Evolutionary conservation across 2,329 filamentous ascomycete species (phyloP), one percentile per base, ranked within the genome.

Genomic region (Tolypocladium pustulatum): DNA sequence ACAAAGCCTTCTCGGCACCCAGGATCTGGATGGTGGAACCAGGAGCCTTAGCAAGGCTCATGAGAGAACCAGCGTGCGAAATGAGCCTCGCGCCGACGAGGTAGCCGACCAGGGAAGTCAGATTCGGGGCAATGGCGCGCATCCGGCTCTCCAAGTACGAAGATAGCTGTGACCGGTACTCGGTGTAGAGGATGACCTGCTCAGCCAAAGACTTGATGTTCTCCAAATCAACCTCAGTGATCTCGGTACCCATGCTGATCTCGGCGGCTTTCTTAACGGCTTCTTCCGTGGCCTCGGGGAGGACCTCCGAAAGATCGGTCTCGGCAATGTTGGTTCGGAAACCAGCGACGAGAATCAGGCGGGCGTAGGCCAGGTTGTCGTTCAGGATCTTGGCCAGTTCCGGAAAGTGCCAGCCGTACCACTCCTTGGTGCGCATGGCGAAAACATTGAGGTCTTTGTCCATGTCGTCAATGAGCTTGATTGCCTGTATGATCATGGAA

Each of bases 361-460:
- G 88, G 61, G 92, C 87, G 73, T 96, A 99, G 64, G 92, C 92
- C 62, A 96, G 79, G 77, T 99, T 99, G 81, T 99, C 94, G 75
- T 95, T 95, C 66, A 97, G 82, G 70, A 97, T 96, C 78, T 92
- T 93, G 70, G 90, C 92, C 82, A 99, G 86, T 79, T 99, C 94
- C 46, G 94, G 94, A 80, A 97, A 99, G 77, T 97, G 94, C 94
- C 94, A 99, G 69, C 94, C 94, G 73, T 99, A 99, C 94, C 94
- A 99, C 76, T 99, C 94, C 85, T 97, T 97, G 62, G 97, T 91
- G 74, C 94, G 84, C 94, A 99, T 99, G 64, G 94, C 93, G 72
- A 97, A 97, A 67, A 90, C 94, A 80, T 99, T 99, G 64, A 99
- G 81, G 76, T 99, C 94, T 82, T 99, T 99, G 80, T 99, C 94